Base-by-base conservation (phyloP, 495 filamentous ascomycete genomes). In the Coniosporium apollinis region DNA sequence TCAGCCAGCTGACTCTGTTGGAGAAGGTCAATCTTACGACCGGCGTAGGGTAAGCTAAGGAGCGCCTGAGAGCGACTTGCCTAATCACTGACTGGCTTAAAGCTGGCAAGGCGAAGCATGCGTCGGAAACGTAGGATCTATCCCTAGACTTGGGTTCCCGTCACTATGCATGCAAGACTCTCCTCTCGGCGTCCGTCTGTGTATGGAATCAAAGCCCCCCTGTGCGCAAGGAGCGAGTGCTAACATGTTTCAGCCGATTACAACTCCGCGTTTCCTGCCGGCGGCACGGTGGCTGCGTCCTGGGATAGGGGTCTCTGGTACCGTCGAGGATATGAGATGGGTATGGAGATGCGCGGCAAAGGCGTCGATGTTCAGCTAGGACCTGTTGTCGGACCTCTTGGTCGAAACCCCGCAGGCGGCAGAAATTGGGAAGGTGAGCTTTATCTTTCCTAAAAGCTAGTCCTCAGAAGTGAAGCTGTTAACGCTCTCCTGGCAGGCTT, bases 1-100 rank as follows among this genome's bases (percentile, higher is more conserved):
- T 78, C 2, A 52, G 56, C 1, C 56, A 70, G 36, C 58, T 93
- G 55, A 93, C 84, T 0, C 57, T 93, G 37, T 57, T 76, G 5
- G 84, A 93, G 60, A 93, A 93, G 62, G 78, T 92, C 47, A 93
- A 93, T 48, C 45, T 93, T 42, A 91, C 84, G 0, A 89, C 80
- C 5, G 84, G 84, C 51, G 64, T 75, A 42, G 83, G 82, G 64
- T 82, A 49, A 56, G 66, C 56, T 20, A 6, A 3, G 8, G n/a
- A 19, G 5, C 2, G 7, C 3, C 15, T 22, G 8, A 9, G 2
- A 10, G 9, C 24, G 4, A 20, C 34, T 8, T 3, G 10, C 11
- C 14, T 8, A 26, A 5, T 8, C 10, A 7, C 22, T 30, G 7
- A 32, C 30, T 8, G 18, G 10, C 8, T 13, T 14, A 4, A 14